A percentile compares a stretch with the other conserved stretches of the same genome.
phyloP scores from a whole-genome alignment of 176 grass and related monocot genomes.

The Aegilops umbellulata region DNA sequence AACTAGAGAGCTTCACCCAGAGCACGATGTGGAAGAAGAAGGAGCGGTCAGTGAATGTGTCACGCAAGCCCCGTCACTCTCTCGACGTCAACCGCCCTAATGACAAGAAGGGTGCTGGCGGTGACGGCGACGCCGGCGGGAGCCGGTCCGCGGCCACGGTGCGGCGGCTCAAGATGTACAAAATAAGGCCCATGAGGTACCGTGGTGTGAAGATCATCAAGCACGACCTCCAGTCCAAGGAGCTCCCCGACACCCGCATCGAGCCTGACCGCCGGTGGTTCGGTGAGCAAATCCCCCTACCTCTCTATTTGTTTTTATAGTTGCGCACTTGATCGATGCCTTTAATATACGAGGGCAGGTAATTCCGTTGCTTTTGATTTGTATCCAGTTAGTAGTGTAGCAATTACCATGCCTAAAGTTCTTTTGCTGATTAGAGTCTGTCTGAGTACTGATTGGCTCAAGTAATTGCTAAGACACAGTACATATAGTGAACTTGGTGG shows the following conservation, averaged over 20 bases:
- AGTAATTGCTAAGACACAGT: too few species aligned
- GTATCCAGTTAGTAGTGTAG: too few species aligned
- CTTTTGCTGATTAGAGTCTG: too few species aligned
- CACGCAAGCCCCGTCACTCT: constrained; percentile 83
- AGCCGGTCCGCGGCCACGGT: constrained; percentile 45
- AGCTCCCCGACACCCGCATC: too few species aligned
- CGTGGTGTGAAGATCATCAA: too few species aligned
- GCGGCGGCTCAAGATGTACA: constrained; percentile 44
- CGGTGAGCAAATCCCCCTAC: too few species aligned
- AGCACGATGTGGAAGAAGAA: constrained; percentile 55
- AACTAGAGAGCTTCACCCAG: not conserved
- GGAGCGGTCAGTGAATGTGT: constrained; percentile 83
- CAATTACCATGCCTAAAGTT: too few species aligned
- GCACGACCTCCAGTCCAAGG: too few species aligned
- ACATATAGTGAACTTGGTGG: too few species aligned
- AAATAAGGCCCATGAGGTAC: constrained; percentile 54
- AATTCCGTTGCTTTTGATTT: not conserved
- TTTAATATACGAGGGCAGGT: not conserved
- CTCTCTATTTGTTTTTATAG: too few species aligned
- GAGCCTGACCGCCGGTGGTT: too few species aligned
- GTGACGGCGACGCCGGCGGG: constrained; percentile 32
- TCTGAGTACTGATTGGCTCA: too few species aligned
- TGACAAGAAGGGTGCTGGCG: constrained; percentile 53
- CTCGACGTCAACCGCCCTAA: constrained; percentile 82
- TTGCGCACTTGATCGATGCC: not conserved